Evolutionary conservation across 2,329 filamentous ascomycete species (phyloP), one percentile per base, ranked within the genome.

Genomic region (Lachnellula occidentalis): DNA sequence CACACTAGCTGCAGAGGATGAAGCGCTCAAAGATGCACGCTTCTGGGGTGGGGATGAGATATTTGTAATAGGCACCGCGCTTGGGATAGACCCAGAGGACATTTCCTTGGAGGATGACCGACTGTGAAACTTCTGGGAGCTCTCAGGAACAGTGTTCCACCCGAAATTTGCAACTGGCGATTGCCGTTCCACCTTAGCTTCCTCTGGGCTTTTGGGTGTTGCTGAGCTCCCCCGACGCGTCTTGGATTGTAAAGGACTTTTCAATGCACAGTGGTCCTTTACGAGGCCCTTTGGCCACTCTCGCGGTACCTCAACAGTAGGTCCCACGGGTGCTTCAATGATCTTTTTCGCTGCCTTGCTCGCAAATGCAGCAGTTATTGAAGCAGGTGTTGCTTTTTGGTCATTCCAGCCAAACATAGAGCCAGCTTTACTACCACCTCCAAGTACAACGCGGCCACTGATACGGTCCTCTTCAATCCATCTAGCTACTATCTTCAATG

Each of bases 391-490:
- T 0, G 76, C 74, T 17, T 74, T 73, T 14, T 76, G 77, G 59
- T 84, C 79, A 54, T 64, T 67, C 83, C 83, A 86, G 31, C 82
- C 80, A 67, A 86, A 86, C 60, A 80, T 74, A 34, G 74, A 75
- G 54, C 74, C 76, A 5, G 73, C 74, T 39, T 75, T 77, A 17
- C 74, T 72, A 17, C 67, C 67, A 22, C 74, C 74, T 7, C 75
- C 76, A 9, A 79, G 67, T 1, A 71, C 72, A 12, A 74, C 69
- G 47, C 76, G 76, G 1, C 81, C 79, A 2, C 78, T 73, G 27
- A 81, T 78, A 0, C 80, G 79, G 60, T 83, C 82, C 61, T 86
- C 79, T 61, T 85, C 80, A 76, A 86, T 83, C 84, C 84, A 87
- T 24, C 81, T 75, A 24, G 79, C 75, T 17, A 87, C 82, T 41